Conservation (phyloP, 768 basidiomycete genomes). For the Suillus weaverae region DNA sequence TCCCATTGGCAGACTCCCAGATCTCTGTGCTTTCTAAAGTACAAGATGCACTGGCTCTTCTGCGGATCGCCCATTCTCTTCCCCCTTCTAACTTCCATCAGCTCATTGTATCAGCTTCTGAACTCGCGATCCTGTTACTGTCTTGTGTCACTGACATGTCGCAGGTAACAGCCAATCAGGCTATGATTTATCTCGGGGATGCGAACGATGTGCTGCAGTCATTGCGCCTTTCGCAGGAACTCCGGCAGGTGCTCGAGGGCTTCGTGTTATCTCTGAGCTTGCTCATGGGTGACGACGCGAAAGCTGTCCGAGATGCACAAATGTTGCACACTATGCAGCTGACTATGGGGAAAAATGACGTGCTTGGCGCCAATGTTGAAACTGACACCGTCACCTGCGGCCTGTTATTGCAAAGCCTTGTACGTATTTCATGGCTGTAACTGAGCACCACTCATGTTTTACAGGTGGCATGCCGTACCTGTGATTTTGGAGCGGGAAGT, state of each 20-base stretch:
- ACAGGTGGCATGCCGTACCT: slow-evolving; percentile 59
- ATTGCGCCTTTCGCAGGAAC: slow-evolving; percentile 49
- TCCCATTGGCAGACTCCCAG: slow-evolving; percentile 51
- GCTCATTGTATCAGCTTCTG: slow-evolving; percentile 57
- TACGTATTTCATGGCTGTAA: slow-evolving; percentile 32
- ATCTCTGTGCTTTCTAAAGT: slow-evolving; percentile 51
- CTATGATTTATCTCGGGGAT: slow-evolving; percentile 47
- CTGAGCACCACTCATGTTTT: slow-evolving; percentile 9
- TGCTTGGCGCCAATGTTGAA: slow-evolving; percentile 57
- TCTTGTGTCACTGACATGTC: slow-evolving; percentile 61
- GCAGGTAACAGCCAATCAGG: slow-evolving; percentile 61
- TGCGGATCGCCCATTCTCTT: slow-evolving; percentile 56
- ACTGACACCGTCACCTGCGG: slow-evolving; percentile 66
- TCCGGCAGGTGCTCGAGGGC: slow-evolving; percentile 58
- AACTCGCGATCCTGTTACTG: slow-evolving; percentile 62
- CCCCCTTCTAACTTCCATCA: slow-evolving; percentile 53
- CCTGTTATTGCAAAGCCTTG: slow-evolving; percentile 61
- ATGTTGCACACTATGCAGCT: slow-evolving; percentile 66
- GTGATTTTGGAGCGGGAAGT: slow-evolving; percentile 65
- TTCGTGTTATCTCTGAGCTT: slow-evolving; percentile 60
- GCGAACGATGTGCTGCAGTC: slow-evolving; percentile 55
- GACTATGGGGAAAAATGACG: slow-evolving; percentile 56
- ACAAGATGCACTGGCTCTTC: slow-evolving; percentile 59
- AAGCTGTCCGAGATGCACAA: slow-evolving; percentile 68
- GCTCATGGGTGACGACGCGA: slow-evolving; percentile 67